Evolutionary conservation across 345 rosid genomes (phyloP), one percentile per base, ranked within the genome.

Genomic region (Luvunga scandens): DNA sequence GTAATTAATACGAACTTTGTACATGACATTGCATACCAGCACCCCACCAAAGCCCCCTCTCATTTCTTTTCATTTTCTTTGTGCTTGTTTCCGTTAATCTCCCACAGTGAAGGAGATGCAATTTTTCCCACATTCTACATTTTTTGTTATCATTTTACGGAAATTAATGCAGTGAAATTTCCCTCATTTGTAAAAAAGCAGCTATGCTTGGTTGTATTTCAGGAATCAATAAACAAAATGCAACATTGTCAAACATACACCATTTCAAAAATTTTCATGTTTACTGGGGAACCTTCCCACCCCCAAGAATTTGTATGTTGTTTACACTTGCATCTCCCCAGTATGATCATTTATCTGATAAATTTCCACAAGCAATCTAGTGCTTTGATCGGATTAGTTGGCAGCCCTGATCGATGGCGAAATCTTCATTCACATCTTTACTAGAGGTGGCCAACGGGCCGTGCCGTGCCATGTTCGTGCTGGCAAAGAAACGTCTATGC

Each of bases 1-100:
- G 92, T 89, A 86, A 89, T 84, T 80, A 65, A 30, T 36, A 68
- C 39, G 77, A 84, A 81, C 42, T 83, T 80, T 86, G 91, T 85
- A 89, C 73, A 84, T 78, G 77, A 67, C 67, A 66, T 48, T 73
- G 75, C 81, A 53, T 55, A 66, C 45, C 53, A 1, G 39, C 22
- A 16, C 22, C 28, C 45, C 22, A 10, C 38, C 50, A 50, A 38
- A 68, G 4, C 14, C 61, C n/a, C 33, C 19, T 66, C 42, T 16
- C 21, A 12, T 12, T 60, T 53, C 1, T 16, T 72, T 63, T 77
- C 39, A 13, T 55, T 55, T 76, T 25, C 36, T 66, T 24, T 24
- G 34, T 24, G 73, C 53, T 42, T 80, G 73, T 72, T 67, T 24
- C n/a, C 53, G 22, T 75, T 50, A 71, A 42, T 71, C 76, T 78